Conservation (phyloP, 495 filamentous ascomycete species). For the Bryoglossum gracile region DNA sequence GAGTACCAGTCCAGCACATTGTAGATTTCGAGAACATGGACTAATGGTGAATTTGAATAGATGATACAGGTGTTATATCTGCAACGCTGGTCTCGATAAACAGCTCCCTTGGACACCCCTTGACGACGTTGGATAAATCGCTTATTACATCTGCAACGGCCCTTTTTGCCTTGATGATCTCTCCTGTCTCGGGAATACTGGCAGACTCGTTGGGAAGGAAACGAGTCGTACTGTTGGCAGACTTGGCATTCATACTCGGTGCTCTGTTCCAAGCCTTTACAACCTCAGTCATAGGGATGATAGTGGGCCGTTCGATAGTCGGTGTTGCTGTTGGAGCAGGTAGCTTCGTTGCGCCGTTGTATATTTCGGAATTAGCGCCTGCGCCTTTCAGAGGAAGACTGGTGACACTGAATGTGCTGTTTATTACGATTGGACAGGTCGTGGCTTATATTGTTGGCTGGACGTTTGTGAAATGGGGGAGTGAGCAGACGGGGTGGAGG, state of each 20-base stretch:
- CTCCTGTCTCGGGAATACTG: slow-evolving; percentile 66
- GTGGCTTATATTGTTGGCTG: slow-evolving; percentile 76
- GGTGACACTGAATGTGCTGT: slow-evolving; percentile 69
- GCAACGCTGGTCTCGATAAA: slow-evolving; percentile 76
- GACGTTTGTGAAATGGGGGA: slow-evolving; percentile 49
- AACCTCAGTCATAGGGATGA: slow-evolving; percentile 60
- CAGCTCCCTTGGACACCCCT: slow-evolving; percentile 60
- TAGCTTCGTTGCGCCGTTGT: slow-evolving; percentile 75
- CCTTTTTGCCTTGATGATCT: slow-evolving; percentile 68
- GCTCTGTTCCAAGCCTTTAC: slow-evolving; percentile 63
- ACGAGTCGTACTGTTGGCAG: slow-evolving; percentile 70
- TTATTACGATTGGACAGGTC: slow-evolving; percentile 80
- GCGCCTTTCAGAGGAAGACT: slow-evolving; percentile 65
- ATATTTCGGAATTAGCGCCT: slow-evolving; percentile 81
- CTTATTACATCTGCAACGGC: slow-evolving; percentile 78
- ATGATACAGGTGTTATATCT: slow-evolving; percentile 83
- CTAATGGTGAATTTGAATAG: slow-evolving; percentile 33
- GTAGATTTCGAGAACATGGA: not conserved
- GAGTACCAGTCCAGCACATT: too few relatives aligned
- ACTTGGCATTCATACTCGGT: slow-evolving; percentile 68
- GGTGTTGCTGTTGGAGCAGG: slow-evolving; percentile 78
- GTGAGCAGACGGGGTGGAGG: slow-evolving; percentile 57
- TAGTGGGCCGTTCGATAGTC: slow-evolving; percentile 70
- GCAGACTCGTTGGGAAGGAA: slow-evolving; percentile 72
- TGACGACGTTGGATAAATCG: slow-evolving; percentile 73